Percentiles rank a stretch among this genome's conserved stretches.
phyloP scores from a whole-genome alignment of 2,329 filamentous ascomycete genomes.

The Cercospora citrullina region DNA sequence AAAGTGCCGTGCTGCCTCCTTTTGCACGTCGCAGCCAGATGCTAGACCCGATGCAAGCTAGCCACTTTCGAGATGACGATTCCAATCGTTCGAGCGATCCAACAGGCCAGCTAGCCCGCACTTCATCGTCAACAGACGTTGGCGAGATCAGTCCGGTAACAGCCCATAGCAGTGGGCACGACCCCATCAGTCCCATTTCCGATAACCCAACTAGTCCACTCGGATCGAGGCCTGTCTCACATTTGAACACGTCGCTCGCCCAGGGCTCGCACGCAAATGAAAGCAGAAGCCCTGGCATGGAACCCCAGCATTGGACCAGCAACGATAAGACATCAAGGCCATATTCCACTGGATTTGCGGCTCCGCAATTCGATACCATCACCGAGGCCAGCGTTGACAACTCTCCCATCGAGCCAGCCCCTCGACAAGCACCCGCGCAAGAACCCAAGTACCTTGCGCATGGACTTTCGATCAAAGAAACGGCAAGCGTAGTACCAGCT shows the following conservation, averaged over 20 bases:
- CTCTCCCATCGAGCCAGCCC: constrained; percentile 18
- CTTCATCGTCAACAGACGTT: constrained; percentile 25
- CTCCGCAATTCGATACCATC: constrained; percentile 25
- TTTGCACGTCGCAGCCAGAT: constrained; percentile 40
- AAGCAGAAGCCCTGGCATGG: constrained; percentile 7
- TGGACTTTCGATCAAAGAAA: constrained; percentile 14
- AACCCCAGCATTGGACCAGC: not conserved
- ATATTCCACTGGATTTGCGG: constrained; percentile 21
- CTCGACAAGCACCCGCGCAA: not conserved
- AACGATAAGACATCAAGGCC: constrained; percentile 17
- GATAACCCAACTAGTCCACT: constrained; percentile 16
- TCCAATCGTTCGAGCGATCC: constrained; percentile 33
- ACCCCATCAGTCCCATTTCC: constrained; percentile 24
- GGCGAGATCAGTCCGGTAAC: constrained; percentile 32
- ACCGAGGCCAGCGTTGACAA: constrained; percentile 23
- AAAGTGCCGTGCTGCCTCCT: constrained; percentile 36
- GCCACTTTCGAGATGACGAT: constrained; percentile 31
- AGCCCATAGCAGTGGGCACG: constrained; percentile 18
- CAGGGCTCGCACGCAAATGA: constrained; percentile 13
- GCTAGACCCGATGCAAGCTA: constrained; percentile 35
- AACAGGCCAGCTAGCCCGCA: constrained; percentile 19
- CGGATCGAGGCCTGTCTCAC: constrained; percentile 24
- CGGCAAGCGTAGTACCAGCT: not conserved
- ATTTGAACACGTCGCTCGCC: constrained; percentile 17
- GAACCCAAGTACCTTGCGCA: constrained; percentile 16